Percentiles rank a stretch among this genome's conserved stretches.
Evolutionary conservation across 129 eudicot species (phyloP).

Genomic region (Apium graveolens): DNA sequence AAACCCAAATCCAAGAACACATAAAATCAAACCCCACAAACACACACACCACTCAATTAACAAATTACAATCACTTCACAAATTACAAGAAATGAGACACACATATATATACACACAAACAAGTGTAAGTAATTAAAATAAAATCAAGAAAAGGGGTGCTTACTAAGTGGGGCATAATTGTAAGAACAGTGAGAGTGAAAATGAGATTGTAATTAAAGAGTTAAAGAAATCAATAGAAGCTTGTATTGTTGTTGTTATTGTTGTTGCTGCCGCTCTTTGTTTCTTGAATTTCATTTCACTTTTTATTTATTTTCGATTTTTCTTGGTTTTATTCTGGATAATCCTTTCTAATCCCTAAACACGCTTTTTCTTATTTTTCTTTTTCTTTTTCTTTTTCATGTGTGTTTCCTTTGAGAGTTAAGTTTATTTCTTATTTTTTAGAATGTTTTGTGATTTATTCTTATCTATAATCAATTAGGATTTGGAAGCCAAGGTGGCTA

Average conservation of each 20-base stretch:
- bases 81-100: neutral
- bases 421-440: too few species aligned
- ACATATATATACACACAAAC: neutral
- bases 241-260: neutral
- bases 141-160: neutral
- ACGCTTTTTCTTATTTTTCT: too few species aligned
- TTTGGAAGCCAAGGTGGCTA: too few species aligned
- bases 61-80: neutral
- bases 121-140: neutral
- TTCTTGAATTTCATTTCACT: constrained; percentile 1
- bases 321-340: neutral
- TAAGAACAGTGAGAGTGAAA: neutral
- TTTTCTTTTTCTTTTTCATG: too few species aligned
- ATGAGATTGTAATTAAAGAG: neutral
- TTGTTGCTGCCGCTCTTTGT: constrained; percentile 1
- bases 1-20: neutral
- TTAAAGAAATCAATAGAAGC: neutral
- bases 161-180: neutral
- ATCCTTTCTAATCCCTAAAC: neutral
- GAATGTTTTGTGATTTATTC: neutral
- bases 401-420: too few species aligned
- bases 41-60: too few species aligned
- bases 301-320: neutral
- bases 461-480: neutral
- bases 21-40: neutral